A percentile compares a stretch with the other conserved stretches of the same genome.
Conservation (phyloP, 805 yeast genomes). For the Starmerella sirachaensis region DNA sequence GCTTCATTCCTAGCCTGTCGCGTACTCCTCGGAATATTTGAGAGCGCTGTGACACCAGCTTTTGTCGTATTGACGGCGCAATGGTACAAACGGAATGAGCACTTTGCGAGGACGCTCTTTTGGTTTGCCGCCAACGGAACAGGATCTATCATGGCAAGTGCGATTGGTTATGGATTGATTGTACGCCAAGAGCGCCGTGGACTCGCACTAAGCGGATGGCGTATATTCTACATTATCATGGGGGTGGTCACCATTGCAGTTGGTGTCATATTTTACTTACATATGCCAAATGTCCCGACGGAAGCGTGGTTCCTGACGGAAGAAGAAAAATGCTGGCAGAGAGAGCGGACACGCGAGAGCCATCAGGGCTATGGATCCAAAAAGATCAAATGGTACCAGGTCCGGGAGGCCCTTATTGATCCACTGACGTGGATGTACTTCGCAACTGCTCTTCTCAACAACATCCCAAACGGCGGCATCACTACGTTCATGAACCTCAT, state of each 20-base stretch:
- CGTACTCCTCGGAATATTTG: conserved; percentile 40
- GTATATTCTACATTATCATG: conserved; percentile 43
- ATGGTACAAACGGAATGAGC: conserved; percentile 40
- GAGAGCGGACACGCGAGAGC: conserved; percentile 42
- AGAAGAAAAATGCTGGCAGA: conserved; percentile 37
- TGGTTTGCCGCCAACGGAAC: conserved; percentile 37
- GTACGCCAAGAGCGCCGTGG: conserved; percentile 9
- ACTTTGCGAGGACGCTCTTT: conserved; percentile 35
- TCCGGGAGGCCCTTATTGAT: conserved; percentile 41
- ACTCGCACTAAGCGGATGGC: conserved; percentile 41
- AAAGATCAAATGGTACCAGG: conserved; percentile 43
- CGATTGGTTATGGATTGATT: conserved; percentile 22
- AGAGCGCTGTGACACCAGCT: conserved; percentile 44
- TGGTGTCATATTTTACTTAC: conserved; percentile 37
- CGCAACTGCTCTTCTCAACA: conserved; percentile 31
- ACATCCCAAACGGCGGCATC: conserved; percentile 46
- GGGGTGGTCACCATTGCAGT: conserved; percentile 47
- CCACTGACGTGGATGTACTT: conserved; percentile 39
- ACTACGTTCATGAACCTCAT: conserved; percentile 39
- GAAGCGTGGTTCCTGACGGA: conserved; percentile 28
- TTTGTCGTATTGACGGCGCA: conserved; percentile 45
- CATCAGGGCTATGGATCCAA: conserved; percentile 49
- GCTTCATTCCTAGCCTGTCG: conserved; percentile 38
- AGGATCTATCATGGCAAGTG: conserved; percentile 30
- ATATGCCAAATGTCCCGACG: conserved; percentile 47